phyloP scores from a whole-genome alignment of 768 basidiomycete species.

The Cystobasidium onofrii region DNA sequence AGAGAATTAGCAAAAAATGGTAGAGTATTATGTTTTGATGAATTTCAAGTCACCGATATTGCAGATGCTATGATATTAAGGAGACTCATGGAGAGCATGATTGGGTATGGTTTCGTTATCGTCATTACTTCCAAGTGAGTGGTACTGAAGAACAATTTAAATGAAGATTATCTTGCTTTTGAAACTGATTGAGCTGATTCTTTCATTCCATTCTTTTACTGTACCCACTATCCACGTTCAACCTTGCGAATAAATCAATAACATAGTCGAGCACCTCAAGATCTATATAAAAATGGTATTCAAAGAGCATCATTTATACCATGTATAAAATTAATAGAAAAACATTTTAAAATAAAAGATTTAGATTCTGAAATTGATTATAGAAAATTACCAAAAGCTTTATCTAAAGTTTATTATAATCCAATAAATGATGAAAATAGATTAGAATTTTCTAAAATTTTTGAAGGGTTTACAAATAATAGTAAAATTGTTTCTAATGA shows the following conservation, averaged over 20 bases:
- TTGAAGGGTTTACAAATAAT: conserved; percentile 58
- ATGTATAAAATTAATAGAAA: conserved; percentile 84
- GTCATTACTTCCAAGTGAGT: conserved; percentile 95
- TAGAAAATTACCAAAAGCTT: conserved; percentile 78
- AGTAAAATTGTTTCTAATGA: conserved; percentile 50
- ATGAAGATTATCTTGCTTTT: not conserved
- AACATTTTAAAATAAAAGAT: conserved; percentile 76
- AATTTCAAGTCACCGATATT: conserved; percentile 69
- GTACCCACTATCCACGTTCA: too few relatives aligned
- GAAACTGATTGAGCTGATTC: too few relatives aligned
- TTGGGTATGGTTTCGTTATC: conserved; percentile 80
- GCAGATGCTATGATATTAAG: conserved; percentile 74
- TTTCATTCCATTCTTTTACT: too few relatives aligned
- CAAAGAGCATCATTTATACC: conserved; percentile 91
- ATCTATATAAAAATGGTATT: conserved; percentile 97
- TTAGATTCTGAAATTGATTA: conserved; percentile 93
- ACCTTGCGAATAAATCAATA: too few relatives aligned
- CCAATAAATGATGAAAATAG: conserved; percentile 62
- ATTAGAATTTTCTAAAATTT: conserved; percentile 73
- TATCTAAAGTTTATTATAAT: conserved; percentile 88
- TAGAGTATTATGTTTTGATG: conserved; percentile 85
- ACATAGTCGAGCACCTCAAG: conserved; percentile 97
- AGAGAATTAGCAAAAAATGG: conserved; percentile 76
- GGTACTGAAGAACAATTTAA: too few relatives aligned
- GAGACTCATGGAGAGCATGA: conserved; percentile 73